These are phyloP conservation scores for Geotrichum candidum DNA, from an alignment of 1,139 yeast species.

Conservation along the genomic window DNA sequence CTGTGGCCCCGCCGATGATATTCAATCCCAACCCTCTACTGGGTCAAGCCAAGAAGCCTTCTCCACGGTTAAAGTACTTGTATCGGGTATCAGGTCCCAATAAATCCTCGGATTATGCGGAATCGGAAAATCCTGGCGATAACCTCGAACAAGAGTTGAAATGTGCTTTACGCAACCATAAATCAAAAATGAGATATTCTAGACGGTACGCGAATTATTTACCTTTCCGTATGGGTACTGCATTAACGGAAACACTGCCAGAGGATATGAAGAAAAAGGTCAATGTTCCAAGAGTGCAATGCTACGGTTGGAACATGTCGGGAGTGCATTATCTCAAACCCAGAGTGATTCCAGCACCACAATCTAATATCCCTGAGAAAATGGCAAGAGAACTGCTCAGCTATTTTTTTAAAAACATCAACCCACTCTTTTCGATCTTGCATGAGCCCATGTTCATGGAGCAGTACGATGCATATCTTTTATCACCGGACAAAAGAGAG, in stretches of 20 bases:
- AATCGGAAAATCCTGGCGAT: constrained; percentile 9
- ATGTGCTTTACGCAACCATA: background rate
- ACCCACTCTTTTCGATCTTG: constrained; percentile 49
- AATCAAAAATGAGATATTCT: constrained; percentile 13
- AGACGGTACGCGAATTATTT: constrained; percentile 16
- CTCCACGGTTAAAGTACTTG: background rate
- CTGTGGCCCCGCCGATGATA: background rate
- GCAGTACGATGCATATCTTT: constrained; percentile 42
- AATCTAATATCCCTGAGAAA: constrained; percentile 16
- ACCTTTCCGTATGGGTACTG: constrained; percentile 16
- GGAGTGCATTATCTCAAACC: constrained; percentile 48
- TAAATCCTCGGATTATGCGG: constrained; percentile 1
- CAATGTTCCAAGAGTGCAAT: constrained; percentile 50
- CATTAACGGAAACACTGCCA: constrained; percentile 9
- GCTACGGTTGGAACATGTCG: constrained; percentile 62
- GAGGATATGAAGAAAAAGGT: constrained; percentile 38
- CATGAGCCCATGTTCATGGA: constrained; percentile 52
- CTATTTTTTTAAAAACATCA: constrained; percentile 47
- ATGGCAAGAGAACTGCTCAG: constrained; percentile 33
- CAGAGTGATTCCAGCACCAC: constrained; percentile 38
- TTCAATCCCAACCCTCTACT: background rate
- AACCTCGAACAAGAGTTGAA: constrained; percentile 2
- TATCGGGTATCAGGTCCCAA: background rate
- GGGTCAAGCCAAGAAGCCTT: background rate
- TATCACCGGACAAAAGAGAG: constrained; percentile 25